Evolutionary conservation across 2,329 filamentous ascomycete genomes (phyloP).

Genomic region (Pseudogymnoascus sp.): DNA sequence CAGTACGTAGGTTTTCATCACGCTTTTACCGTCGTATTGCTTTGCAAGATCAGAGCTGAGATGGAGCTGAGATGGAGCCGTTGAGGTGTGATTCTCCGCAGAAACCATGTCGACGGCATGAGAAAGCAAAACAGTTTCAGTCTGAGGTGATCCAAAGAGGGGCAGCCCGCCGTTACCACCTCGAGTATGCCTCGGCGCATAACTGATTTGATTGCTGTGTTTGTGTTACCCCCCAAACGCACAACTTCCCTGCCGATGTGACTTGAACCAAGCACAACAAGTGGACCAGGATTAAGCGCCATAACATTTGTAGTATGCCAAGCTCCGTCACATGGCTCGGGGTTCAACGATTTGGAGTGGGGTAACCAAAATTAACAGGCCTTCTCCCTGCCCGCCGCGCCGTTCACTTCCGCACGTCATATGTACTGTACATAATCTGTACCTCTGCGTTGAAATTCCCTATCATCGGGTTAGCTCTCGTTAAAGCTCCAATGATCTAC

Average conservation of each 20-base stretch:
- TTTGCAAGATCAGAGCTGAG: not conserved
- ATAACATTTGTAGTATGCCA: not conserved
- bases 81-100: not conserved
- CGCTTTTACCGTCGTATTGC: not conserved
- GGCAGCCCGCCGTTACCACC: not conserved
- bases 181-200: not conserved
- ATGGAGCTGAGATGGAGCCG: not conserved
- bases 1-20: not conserved
- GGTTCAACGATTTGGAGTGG: slow-evolving; percentile 2
- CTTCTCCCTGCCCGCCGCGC: not conserved
- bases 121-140: not conserved
- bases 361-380: not conserved
- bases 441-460: not conserved
- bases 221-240: not conserved
- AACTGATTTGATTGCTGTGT: not conserved
- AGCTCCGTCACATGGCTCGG: slow-evolving; percentile 6
- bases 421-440: slow-evolving; percentile 1
- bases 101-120: not conserved
- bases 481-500: slow-evolving; percentile 8
- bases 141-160: not conserved
- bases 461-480: not conserved
- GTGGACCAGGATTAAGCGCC: not conserved
- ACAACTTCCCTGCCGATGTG: not conserved
- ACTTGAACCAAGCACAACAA: not conserved
- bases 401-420: slow-evolving; percentile 8